phyloP scores from a whole-genome alignment of 306 rosid species.

The Biancaea sappan region DNA sequence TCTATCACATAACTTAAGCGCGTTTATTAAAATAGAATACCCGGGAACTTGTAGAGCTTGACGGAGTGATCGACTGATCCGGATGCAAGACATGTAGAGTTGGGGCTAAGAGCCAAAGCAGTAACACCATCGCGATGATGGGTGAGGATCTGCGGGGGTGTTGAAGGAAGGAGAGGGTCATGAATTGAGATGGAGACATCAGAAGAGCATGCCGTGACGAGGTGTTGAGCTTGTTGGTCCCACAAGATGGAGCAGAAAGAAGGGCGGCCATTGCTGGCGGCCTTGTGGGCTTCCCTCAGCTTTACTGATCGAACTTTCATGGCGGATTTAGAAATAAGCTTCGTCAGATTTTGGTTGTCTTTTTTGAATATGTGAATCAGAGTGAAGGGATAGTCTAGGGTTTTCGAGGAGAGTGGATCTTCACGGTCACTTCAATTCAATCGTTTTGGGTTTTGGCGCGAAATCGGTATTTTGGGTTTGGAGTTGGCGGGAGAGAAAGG shows the following conservation, averaged over 20 bases:
- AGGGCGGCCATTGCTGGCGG: conserved; percentile 45
- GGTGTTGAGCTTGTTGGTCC: conserved; percentile 77
- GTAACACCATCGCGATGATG: conserved; percentile 96
- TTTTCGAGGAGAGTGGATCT: background rate
- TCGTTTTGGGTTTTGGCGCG: conserved; percentile 46
- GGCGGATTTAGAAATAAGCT: conserved; percentile 1
- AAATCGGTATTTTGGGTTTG: conserved; percentile 1
- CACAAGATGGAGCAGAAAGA: conserved; percentile 87
- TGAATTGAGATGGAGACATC: conserved; percentile 71
- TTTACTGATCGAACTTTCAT: conserved; percentile 88
- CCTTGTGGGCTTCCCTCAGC: conserved; percentile 84
- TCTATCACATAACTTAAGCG: background rate
- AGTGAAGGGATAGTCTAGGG: background rate
- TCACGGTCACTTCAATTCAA: background rate
- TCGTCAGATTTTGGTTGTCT: background rate
- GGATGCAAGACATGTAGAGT: conserved; percentile 93
- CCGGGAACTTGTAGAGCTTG: conserved; percentile 96
- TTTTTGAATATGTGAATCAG: background rate
- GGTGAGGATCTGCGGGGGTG: conserved; percentile 70
- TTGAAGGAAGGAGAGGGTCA: conserved; percentile 66
- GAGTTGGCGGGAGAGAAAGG: conserved; percentile 45
- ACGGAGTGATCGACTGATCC: conserved; percentile 93
- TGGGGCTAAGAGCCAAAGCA: conserved; percentile 89
- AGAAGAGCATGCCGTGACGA: conserved; percentile 77
- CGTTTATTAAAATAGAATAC: conserved; percentile 32